Percentiles rank a stretch among this genome's conserved stretches.
These are phyloP conservation scores for Vigna trinervia DNA, from an alignment of 306 rosid genomes.

Conservation along the genomic window DNA sequence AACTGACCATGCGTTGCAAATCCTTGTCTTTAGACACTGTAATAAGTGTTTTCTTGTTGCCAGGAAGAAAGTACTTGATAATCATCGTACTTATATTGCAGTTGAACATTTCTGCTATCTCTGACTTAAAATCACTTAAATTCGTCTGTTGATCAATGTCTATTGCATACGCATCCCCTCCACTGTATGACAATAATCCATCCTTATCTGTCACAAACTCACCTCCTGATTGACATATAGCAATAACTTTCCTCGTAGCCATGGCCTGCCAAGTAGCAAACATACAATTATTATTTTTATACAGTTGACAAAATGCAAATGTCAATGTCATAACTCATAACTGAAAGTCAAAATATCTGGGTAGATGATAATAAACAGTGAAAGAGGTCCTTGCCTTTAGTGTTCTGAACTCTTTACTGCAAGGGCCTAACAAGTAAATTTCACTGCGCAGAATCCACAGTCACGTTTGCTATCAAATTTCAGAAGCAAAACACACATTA, in stretches of 20 bases:
- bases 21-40: conserved; percentile 93
- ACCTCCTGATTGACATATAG: conserved; percentile 94
- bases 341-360: conserved; percentile 18
- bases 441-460: conserved; percentile 23
- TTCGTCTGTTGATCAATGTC: conserved; percentile 78
- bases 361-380: conserved; percentile 28
- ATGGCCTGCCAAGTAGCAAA: conserved; percentile 55
- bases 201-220: conserved; percentile 79
- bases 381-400: conserved; percentile 29
- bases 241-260: conserved; percentile 79
- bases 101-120: conserved; percentile 77
- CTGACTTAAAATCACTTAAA: conserved; percentile 77
- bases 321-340: neutral
- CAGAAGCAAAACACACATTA: conserved; percentile 22
- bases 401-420: conserved; percentile 22
- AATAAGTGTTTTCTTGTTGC: conserved; percentile 88
- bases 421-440: conserved; percentile 12
- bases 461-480: conserved; percentile 8
- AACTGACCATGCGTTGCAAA: conserved; percentile 90
- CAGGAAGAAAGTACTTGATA: conserved; percentile 93
- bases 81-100: conserved; percentile 64
- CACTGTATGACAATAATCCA: conserved; percentile 76
- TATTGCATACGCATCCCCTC: conserved; percentile 91
- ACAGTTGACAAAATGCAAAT: conserved; percentile 19
- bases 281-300: neutral